These are phyloP conservation scores for Pseudonitzschia multiseries DNA, from an alignment of 108 stramenopile genomes.

Conservation along the genomic window DNA sequence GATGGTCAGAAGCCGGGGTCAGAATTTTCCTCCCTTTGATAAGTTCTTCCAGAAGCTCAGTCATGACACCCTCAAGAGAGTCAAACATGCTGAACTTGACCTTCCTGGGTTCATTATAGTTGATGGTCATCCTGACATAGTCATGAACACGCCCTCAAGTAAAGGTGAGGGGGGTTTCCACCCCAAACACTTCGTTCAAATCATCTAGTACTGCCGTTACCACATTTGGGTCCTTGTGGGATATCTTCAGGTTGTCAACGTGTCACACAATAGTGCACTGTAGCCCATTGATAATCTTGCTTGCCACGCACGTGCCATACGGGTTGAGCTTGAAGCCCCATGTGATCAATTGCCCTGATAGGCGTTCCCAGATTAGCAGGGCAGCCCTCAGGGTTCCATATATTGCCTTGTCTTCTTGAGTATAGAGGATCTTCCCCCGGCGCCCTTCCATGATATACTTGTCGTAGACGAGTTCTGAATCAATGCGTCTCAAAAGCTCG, in stretches of 20 bases:
- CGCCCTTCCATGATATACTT: slow-evolving; percentile 16
- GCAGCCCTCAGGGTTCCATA: slow-evolving; percentile 43
- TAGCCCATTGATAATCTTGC: slow-evolving; percentile 26
- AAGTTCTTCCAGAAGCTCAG: no score
- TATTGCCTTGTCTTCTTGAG: slow-evolving; percentile 30
- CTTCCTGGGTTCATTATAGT: slow-evolving; percentile 7
- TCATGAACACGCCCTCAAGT: slow-evolving; percentile 24
- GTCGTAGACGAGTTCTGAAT: slow-evolving; percentile 4
- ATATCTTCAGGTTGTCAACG: slow-evolving; percentile 43
- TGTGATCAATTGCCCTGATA: not conserved
- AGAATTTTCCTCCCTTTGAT: no score
- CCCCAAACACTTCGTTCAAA: slow-evolving; percentile 11
- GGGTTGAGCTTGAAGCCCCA: slow-evolving; percentile 53
- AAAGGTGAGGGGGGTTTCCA: slow-evolving; percentile 19
- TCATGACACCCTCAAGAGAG: no score
- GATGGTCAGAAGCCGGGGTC: no score
- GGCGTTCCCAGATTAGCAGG: slow-evolving; percentile 28
- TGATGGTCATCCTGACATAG: slow-evolving; percentile 48
- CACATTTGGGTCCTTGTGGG: slow-evolving; percentile 28
- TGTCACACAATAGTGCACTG: slow-evolving; percentile 4
- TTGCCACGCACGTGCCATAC: slow-evolving; percentile 64
- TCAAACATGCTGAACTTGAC: no score
- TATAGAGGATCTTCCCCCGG: slow-evolving; percentile 26
- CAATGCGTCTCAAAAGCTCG: slow-evolving; percentile 17
- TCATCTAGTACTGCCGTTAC: not conserved